These are phyloP conservation scores for Hura crepitans DNA, from an alignment of 441 rosid genomes.

Conservation along the genomic window DNA sequence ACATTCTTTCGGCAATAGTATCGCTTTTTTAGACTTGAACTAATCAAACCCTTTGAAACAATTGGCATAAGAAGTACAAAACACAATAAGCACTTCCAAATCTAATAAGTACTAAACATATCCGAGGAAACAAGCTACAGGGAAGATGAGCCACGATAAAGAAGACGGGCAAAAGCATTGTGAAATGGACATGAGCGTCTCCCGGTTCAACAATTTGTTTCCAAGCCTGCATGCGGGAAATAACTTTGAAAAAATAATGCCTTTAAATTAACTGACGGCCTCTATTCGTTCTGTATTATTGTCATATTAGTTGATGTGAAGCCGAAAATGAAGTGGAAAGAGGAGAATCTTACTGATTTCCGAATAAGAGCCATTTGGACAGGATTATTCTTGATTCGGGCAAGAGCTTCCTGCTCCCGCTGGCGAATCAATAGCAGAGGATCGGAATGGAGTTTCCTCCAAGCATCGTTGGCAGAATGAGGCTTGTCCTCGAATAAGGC, in stretches of 20 bases:
- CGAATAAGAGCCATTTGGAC: slow-evolving; percentile 81
- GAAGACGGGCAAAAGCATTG: background rate
- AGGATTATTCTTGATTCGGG: slow-evolving; percentile 83
- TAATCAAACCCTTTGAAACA: background rate
- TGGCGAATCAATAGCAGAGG: slow-evolving; percentile 86
- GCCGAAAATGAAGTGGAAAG: background rate
- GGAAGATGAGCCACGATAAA: background rate
- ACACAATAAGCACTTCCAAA: background rate
- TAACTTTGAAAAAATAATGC: background rate
- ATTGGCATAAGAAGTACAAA: background rate
- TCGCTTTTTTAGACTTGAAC: background rate
- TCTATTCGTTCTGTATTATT: no score
- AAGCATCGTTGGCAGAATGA: slow-evolving; percentile 71
- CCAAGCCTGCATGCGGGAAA: background rate
- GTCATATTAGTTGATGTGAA: no score
- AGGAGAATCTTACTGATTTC: slow-evolving; percentile 54
- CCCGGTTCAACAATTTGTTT: background rate
- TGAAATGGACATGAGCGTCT: background rate
- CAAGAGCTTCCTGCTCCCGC: slow-evolving; percentile 86
- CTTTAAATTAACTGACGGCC: background rate
- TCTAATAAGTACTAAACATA: background rate
- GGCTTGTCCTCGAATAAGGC: slow-evolving; percentile 85
- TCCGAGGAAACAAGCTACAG: background rate
- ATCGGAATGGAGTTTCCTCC: slow-evolving; percentile 90
- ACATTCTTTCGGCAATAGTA: background rate